Percentiles rank a stretch among this genome's conserved stretches.
Conservation (phyloP, 208 protist species). For the Trypanosoma vivax region DNA sequence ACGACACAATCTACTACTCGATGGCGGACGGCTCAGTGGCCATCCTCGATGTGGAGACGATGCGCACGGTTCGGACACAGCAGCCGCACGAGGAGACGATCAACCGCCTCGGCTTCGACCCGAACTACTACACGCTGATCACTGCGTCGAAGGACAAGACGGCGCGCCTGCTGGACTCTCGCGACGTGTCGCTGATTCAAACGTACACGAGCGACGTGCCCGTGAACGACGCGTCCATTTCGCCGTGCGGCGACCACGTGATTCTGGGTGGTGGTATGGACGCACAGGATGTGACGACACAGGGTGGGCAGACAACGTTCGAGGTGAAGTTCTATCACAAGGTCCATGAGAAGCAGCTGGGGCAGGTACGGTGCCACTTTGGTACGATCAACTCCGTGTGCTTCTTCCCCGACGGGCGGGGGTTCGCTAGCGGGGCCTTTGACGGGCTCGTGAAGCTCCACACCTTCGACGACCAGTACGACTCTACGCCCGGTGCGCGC, state of each 20-base stretch:
- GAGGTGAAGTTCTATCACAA: conserved; percentile 97
- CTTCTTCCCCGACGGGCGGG: conserved; percentile 93
- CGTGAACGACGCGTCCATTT: conserved; percentile 96
- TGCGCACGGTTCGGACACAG: conserved; percentile 60
- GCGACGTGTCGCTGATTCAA: conserved; percentile 90
- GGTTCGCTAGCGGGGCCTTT: conserved; percentile 91
- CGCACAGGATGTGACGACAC: conserved; percentile 93
- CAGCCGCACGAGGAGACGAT: conserved; percentile 54
- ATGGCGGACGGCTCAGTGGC: conserved; percentile 90
- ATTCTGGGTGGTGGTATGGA: conserved; percentile 97
- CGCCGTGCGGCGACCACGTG: conserved; percentile 84
- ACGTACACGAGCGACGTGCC: conserved; percentile 94
- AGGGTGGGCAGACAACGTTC: conserved; percentile 88
- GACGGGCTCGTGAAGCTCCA: conserved; percentile 96
- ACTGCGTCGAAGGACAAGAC: conserved; percentile 93
- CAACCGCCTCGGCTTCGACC: conserved; percentile 86
- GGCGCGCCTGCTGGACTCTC: conserved; percentile 92
- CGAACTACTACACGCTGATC: conserved; percentile 89
- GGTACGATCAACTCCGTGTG: conserved; percentile 97
- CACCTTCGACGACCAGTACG: conserved; percentile 93
- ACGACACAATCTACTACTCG: conserved; percentile 93
- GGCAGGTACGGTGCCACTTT: conserved; percentile 96
- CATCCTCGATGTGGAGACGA: conserved; percentile 90
- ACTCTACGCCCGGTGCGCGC: conserved; percentile 49
- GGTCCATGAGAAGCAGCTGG: conserved; percentile 93